These are phyloP conservation scores for Pontederia crassipes DNA, from an alignment of 176 grass and related monocot genomes.

Conservation along the genomic window DNA sequence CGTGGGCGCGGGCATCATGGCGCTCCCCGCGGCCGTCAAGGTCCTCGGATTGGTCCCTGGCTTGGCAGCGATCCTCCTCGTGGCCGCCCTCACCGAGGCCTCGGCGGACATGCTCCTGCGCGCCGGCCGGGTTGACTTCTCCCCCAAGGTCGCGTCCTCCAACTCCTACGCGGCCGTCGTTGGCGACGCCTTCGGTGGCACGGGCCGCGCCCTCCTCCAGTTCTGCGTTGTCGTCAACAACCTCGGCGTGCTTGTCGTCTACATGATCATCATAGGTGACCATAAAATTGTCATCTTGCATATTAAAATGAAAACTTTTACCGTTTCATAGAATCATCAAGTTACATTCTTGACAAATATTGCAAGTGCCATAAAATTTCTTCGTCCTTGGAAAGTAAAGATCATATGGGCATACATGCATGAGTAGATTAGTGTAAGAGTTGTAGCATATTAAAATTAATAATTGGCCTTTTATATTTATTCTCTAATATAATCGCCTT, in stretches of 20 bases:
- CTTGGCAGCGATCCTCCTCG: constrained; percentile 54
- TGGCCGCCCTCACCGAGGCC: constrained; percentile 74
- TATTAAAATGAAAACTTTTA: no score
- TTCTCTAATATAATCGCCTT: no score
- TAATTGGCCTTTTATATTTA: no score
- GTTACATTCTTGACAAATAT: no score
- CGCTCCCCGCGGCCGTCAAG: constrained; percentile 93
- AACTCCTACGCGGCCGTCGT: constrained; percentile 86
- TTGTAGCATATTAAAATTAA: no score
- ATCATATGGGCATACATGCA: no score
- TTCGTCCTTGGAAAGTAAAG: no score
- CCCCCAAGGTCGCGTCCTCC: constrained; percentile 29
- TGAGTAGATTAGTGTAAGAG: no score
- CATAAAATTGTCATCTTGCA: constrained; percentile 17
- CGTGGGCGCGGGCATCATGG: constrained; percentile 94
- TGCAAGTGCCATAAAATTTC: no score
- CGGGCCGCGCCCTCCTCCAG: constrained; percentile 50
- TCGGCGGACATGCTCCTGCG: constrained; percentile 65
- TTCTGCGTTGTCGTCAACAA: constrained; percentile 84
- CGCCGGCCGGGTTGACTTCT: constrained; percentile 45
- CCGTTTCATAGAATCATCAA: no score
- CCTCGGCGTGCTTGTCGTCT: constrained; percentile 64
- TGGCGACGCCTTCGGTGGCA: constrained; percentile 48
- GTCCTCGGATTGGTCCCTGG: constrained; percentile 70
- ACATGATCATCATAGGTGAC: constrained; percentile 89